Conservation (phyloP, 2,329 filamentous ascomycete genomes). For the Monilinia vaccinii-corymbosi region DNA sequence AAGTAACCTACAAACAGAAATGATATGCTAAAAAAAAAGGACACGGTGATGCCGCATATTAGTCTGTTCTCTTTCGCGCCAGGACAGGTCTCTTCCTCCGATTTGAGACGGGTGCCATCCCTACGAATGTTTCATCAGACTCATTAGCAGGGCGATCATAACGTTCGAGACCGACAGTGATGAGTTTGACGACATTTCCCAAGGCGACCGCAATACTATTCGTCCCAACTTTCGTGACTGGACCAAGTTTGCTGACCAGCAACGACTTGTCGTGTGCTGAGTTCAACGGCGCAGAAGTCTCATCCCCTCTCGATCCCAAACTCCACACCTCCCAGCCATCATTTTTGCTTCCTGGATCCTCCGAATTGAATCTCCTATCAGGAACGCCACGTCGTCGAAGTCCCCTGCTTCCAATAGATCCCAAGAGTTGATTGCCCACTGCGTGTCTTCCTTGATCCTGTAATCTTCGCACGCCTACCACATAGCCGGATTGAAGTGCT, state of each 20-base stretch:
- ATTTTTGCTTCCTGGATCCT: slow-evolving; percentile 11
- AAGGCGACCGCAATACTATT: slow-evolving; percentile 60
- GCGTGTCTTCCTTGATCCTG: slow-evolving; percentile 24
- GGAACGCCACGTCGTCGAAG: slow-evolving; percentile 17
- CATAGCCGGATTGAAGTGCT: slow-evolving; percentile 47
- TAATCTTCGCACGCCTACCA: slow-evolving; percentile 51
- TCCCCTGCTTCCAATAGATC: not conserved
- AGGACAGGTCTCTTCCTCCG: slow-evolving; percentile 6
- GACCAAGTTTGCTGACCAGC: slow-evolving; percentile 57
- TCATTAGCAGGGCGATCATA: slow-evolving; percentile 38
- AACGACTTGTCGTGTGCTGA: slow-evolving; percentile 37
- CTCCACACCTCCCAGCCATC: slow-evolving; percentile 45
- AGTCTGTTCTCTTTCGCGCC: slow-evolving; percentile 3
- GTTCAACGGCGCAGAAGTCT: slow-evolving; percentile 13
- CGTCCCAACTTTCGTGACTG: slow-evolving; percentile 52
- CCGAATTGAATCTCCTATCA: not conserved
- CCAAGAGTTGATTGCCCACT: not conserved
- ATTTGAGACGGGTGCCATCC: slow-evolving; percentile 16
- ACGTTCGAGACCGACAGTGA: slow-evolving; percentile 56
- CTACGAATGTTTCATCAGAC: slow-evolving; percentile 21
- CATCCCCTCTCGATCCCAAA: slow-evolving; percentile 36
- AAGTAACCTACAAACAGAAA: not conserved
- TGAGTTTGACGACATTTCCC: slow-evolving; percentile 63
- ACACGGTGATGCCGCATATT: not conserved
- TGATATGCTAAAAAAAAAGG: slow-evolving; percentile 4